Evolutionary conservation across 306 rosid species (phyloP), one percentile per base, ranked within the genome.

Genomic region (Lathyrus oleraceus): DNA sequence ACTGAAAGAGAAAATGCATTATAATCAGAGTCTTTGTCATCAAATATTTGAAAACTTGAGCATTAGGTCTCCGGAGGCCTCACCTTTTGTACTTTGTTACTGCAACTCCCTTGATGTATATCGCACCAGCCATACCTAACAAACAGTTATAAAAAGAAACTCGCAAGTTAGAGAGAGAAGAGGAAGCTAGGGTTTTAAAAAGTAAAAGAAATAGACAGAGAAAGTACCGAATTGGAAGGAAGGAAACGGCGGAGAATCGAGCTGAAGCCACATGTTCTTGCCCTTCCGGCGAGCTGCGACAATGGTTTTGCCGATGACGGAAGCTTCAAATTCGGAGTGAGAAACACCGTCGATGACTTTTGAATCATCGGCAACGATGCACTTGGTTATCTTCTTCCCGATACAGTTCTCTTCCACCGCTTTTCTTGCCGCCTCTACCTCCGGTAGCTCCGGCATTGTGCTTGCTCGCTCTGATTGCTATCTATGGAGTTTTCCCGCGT

Each of bases 371-470:
- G 97, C 96, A 1, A 93, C 72, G 27, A 87, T 5, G 30, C 87
- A 85, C 70, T 64, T 88, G 28, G 7, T 75, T 35, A 93, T 93
- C 81, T 65, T 85, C 86, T 93, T 93, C 1, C 98, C 97, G 2
- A 84, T 35, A 52, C 97, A 93, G 82, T 90, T 81, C 0, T 88
- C 97, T 67, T 82, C 86, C 1, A 94, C 74, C 56, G 98, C 96
- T 66, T 87, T 81, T 79, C 98, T 87, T 20, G 98, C 97, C 79
- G 92, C 98, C 88, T 93, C 98, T 48, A 93, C 98, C 80, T 94
- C 98, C 63, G 98, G 98, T 30, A 94, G 85, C 79, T 90, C 97
- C 36, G 98, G 98, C 98, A 94, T 94, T 61, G 70, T 45, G 9
- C 73, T 70, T 30, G 0, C 9, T 59, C 48, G 4, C 61, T 21